Conservation (phyloP, 1,284 basidiomycete species). For the Sporisorium exsertum region DNA sequence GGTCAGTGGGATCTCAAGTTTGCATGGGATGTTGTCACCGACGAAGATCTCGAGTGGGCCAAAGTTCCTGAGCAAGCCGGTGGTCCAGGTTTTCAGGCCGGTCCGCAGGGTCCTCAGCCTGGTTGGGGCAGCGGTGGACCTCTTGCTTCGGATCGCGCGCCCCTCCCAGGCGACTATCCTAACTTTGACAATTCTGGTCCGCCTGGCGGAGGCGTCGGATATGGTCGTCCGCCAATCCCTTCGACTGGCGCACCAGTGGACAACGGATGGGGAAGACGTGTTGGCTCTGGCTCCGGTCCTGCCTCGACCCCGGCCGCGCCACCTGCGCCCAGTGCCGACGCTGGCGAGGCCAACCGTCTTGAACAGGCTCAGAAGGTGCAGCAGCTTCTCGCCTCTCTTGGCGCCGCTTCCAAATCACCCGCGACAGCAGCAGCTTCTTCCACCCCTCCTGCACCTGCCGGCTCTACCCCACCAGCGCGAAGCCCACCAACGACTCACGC, state of each 20-base stretch:
- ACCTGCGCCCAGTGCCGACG: constrained; percentile 9
- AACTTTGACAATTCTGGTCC: constrained; percentile 12
- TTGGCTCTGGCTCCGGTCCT: constrained; percentile 30
- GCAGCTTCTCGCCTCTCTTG: constrained; percentile 63
- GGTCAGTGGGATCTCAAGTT: constrained; percentile 87
- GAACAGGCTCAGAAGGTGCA: constrained; percentile 69
- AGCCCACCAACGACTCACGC: constrained; percentile 23
- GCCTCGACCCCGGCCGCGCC: constrained; percentile 17
- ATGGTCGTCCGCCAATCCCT: constrained; percentile 39
- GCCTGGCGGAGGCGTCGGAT: constrained; percentile 17
- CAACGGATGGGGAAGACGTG: constrained; percentile 45
- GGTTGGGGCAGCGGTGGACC: constrained; percentile 22
- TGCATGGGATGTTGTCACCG: constrained; percentile 78
- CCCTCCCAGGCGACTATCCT: constrained; percentile 28
- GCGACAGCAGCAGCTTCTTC: constrained; percentile 21
- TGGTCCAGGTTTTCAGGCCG: constrained; percentile 43
- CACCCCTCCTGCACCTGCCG: constrained; percentile 22
- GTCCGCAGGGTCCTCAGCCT: constrained; percentile 61
- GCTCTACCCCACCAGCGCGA: constrained; percentile 21
- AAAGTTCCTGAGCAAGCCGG: constrained; percentile 17
- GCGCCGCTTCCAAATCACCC: constrained; percentile 37
- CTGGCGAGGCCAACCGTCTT: constrained; percentile 51
- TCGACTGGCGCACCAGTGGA: constrained; percentile 39
- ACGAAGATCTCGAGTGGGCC: constrained; percentile 55
- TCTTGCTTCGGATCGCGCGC: constrained; percentile 18